Percentiles rank a stretch among this genome's conserved stretches.
Evolutionary conservation across 352 stramenopile species (phyloP).

Genomic region (Pythium biforme): DNA sequence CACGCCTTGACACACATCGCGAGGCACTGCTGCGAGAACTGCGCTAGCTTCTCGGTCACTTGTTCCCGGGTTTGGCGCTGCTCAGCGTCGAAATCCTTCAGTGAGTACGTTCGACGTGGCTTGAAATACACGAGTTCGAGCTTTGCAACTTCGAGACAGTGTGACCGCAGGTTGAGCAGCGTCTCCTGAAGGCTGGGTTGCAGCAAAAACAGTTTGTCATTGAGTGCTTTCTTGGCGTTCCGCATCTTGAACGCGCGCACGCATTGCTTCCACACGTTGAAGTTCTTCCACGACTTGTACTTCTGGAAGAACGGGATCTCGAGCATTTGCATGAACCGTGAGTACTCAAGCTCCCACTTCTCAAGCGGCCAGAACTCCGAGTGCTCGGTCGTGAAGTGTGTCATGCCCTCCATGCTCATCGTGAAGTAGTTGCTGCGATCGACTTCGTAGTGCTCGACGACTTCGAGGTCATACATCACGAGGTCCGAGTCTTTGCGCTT

Average conservation of each 20-base stretch:
- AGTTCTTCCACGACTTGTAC: conserved; percentile 94
- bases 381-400: conserved; percentile 86
- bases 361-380: conserved; percentile 92
- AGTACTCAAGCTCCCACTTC: conserved; percentile 93
- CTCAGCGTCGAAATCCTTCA: conserved; percentile 78
- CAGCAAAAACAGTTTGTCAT: conserved; percentile 88
- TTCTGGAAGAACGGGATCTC: conserved; percentile 90
- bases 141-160: conserved; percentile 70
- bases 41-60: conserved; percentile 53
- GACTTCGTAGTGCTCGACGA: conserved; percentile 83
- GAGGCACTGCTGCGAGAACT: conserved; percentile 70
- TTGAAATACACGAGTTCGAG: conserved; percentile 73
- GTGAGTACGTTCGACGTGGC: conserved; percentile 67
- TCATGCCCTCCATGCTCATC: conserved; percentile 90
- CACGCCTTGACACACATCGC: conserved; percentile 87
- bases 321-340: conserved; percentile 89
- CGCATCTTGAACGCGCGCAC: conserved; percentile 87
- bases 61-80: conserved; percentile 55
- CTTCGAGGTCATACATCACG: conserved; percentile 82
- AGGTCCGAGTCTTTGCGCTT: conserved; percentile 63
- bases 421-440: conserved; percentile 91
- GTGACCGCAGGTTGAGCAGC: conserved; percentile 67
- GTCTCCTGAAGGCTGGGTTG: conserved; percentile 80
- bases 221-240: conserved; percentile 79
- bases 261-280: conserved; percentile 91